Evolutionary conservation across 2,329 filamentous ascomycete species (phyloP).

Genomic region (Neofusicoccum parvum): DNA sequence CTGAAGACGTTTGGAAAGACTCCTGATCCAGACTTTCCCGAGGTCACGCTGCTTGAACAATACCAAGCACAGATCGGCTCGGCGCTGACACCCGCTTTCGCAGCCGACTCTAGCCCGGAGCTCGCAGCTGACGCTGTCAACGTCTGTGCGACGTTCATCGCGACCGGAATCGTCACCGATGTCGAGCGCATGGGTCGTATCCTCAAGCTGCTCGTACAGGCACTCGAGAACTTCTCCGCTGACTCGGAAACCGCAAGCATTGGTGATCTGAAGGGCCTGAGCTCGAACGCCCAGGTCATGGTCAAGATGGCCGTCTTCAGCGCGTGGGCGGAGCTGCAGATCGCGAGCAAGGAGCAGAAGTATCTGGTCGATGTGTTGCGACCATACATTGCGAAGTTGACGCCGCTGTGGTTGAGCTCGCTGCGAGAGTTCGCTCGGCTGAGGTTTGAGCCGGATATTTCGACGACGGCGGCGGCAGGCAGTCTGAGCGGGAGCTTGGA

Average conservation of each 20-base stretch:
- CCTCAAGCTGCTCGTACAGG: constrained; percentile 86
- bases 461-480: constrained; percentile 73
- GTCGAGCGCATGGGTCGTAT: constrained; percentile 99
- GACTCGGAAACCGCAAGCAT: constrained; percentile 83
- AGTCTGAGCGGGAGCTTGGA: constrained; percentile 84
- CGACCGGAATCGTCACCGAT: constrained; percentile 95
- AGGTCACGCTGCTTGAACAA: constrained; percentile 93
- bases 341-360: constrained; percentile 87
- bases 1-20: constrained; percentile 95
- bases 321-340: constrained; percentile 95
- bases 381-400: constrained; percentile 85
- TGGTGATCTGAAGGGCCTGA: constrained; percentile 88
- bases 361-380: constrained; percentile 87
- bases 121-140: constrained; percentile 94
- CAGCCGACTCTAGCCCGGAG: constrained; percentile 92
- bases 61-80: constrained; percentile 99
- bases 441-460: constrained; percentile 95
- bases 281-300: constrained; percentile 96
- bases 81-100: constrained; percentile 92
- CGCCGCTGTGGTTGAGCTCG: constrained; percentile 91
- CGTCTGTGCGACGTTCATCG: constrained; percentile 96
- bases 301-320: constrained; percentile 97
- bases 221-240: constrained; percentile 87
- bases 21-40: constrained; percentile 95
- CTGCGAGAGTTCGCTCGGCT: constrained; percentile 90